Base-by-base conservation (phyloP, 805 yeast genomes). In the Sungouiozyma ichnusensis region DNA sequence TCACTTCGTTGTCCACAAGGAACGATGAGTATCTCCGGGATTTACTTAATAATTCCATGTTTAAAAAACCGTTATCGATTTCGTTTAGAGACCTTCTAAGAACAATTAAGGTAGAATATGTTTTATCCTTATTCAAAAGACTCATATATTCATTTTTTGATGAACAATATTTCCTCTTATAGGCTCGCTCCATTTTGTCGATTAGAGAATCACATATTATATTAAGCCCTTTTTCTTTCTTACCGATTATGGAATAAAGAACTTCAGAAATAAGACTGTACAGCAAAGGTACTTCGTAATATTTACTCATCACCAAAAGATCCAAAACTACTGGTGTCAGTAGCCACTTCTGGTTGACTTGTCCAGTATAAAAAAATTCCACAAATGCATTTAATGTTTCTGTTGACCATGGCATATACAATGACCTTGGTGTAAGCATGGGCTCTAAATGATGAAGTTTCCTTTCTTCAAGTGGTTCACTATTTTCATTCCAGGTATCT, bases 351-450 rank as follows among this genome's bases (percentile, higher is more conserved):
- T 78, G 74, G 19, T 85, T 85, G 13, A 82, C 74, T 55, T 81
- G 87, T 1, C 92, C 92, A 4, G 88, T 83, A 52, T 79, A 81
- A 44, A 84, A 66, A 56, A 76, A 84, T 54, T 83, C 92, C 18
- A 80, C 65, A 50, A 82, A 72, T 1, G 86, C 86, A 41, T 69
- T 71, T 13, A 81, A 74, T 0, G 85, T 73, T 1, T 64, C 54
- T 0, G 80, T 76, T 1, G 78, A 58, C 62, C 79, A 81, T 4
- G 94, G 92, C 48, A 84, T 57, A 49, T 79, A 82, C 19, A 84
- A 55, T 13, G 77, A 70, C 47, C 94, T 68, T 7, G 94, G 92
- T 34, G 79, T 68, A 44, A 76, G 65, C 32, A 80, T 61, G 6
- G 85, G 79, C 50, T 80, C 86, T 63, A 80, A 44, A 19, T 64